Evolutionary conservation across 352 stramenopile species (phyloP).

Genomic region (Phytophthora cryptogea): DNA sequence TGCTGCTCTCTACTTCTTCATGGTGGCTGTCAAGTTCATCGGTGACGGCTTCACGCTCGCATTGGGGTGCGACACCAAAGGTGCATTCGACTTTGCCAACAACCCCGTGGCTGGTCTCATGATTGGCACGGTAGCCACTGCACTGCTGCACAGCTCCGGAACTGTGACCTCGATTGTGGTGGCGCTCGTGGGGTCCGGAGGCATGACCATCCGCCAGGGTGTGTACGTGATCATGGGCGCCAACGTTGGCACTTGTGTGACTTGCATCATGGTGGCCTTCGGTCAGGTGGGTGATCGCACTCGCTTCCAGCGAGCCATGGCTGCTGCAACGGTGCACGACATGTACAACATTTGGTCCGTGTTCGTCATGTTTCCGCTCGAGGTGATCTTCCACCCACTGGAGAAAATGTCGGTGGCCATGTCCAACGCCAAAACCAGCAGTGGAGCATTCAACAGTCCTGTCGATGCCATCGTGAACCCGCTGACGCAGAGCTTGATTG

Average conservation of each 20-base stretch:
- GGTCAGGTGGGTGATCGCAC: constrained; percentile 67
- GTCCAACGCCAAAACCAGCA: constrained; percentile 7
- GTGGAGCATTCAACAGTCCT: constrained; percentile 37
- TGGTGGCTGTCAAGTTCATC: constrained; percentile 36
- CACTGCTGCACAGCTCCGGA: constrained; percentile 65
- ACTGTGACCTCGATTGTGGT: constrained; percentile 78
- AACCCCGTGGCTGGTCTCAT: constrained; percentile 72
- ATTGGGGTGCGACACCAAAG: constrained; percentile 55
- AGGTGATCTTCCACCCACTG: constrained; percentile 55
- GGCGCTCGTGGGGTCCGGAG: constrained; percentile 51
- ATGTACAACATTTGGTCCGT: constrained; percentile 90
- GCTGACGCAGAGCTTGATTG: constrained; percentile 25
- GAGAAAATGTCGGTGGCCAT: constrained; percentile 47
- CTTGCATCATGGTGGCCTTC: constrained; percentile 47
- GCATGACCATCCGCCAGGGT: constrained; percentile 70
- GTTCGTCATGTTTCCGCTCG: constrained; percentile 64
- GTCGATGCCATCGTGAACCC: constrained; percentile 44
- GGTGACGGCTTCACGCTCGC: constrained; percentile 55
- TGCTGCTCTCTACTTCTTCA: constrained; percentile 72
- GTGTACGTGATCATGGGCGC: constrained; percentile 92
- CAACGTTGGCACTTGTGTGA: constrained; percentile 89
- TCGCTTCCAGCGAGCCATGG: constrained; percentile 65
- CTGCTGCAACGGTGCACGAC: constrained; percentile 46
- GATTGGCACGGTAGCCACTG: constrained; percentile 67
- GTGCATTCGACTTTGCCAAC: constrained; percentile 57